Conservation (phyloP, 2,329 filamentous ascomycete species). For the Pseudocercospora fijiensis region DNA sequence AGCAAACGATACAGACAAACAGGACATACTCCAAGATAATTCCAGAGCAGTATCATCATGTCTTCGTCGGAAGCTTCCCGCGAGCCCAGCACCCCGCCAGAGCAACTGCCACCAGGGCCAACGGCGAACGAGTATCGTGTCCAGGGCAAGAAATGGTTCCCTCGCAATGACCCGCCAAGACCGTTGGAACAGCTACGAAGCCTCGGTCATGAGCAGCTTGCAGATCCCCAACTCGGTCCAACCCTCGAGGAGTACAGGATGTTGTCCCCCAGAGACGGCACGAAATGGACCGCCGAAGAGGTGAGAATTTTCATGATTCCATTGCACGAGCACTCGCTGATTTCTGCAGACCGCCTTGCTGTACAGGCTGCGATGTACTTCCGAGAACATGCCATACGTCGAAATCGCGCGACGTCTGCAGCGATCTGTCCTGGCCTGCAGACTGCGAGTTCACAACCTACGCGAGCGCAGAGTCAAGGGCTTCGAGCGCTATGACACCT, state of each 20-base stretch:
- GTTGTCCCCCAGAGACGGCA: not conserved
- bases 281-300: not conserved
- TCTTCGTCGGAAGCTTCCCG: not conserved
- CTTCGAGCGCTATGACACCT: not conserved
- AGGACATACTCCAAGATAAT: not conserved
- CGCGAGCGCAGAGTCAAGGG: not conserved
- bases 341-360: not conserved
- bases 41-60: not conserved
- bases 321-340: not conserved
- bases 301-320: not conserved
- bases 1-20: not conserved
- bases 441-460: not conserved
- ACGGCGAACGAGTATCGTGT: not conserved
- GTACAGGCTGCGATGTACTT: not conserved
- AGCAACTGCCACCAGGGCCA: not conserved
- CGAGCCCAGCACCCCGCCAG: not conserved
- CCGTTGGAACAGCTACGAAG: not conserved
- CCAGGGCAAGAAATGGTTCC: not conserved
- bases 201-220: not conserved
- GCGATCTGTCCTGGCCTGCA: constrained; percentile 1
- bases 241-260: constrained; percentile 1
- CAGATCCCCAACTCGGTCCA: not conserved
- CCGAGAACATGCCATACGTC: not conserved
- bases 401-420: not conserved
- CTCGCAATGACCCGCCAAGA: not conserved